Percentiles rank a stretch among this genome's conserved stretches.
phyloP scores from a whole-genome alignment of 768 basidiomycete species.

The Lepiota venenata region DNA sequence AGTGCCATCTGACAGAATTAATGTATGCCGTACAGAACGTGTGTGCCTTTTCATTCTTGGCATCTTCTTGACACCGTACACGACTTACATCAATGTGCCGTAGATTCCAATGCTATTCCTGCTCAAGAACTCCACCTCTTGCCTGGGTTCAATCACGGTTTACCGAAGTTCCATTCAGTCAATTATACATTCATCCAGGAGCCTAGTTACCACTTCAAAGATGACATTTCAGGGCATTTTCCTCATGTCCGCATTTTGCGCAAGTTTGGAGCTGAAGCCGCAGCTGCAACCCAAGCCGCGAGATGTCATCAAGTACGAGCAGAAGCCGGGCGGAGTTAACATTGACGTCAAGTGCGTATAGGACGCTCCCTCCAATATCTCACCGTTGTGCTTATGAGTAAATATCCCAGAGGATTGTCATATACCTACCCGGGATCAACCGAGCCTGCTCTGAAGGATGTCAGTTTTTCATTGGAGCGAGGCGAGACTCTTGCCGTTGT shows the following conservation, averaged over 20 bases:
- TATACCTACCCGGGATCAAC: constrained; percentile 79
- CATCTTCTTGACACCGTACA: constrained; percentile 10
- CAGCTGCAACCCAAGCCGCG: constrained; percentile 60
- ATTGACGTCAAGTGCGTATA: constrained; percentile 62
- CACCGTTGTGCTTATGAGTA: constrained; percentile 4
- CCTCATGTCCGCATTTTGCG: constrained; percentile 83
- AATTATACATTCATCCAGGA: constrained; percentile 61
- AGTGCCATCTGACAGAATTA: constrained; percentile 63
- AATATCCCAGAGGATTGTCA: constrained; percentile 34
- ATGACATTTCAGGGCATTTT: constrained; percentile 87
- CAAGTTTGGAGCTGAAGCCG: constrained; percentile 68
- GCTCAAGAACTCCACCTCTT: constrained; percentile 67
- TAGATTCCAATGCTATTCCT: constrained; percentile 76
- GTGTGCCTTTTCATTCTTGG: constrained; percentile 27
- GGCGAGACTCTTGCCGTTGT: constrained; percentile 86
- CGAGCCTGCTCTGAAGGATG: constrained; percentile 63
- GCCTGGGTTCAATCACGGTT: constrained; percentile 77
- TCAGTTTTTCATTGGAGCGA: constrained; percentile 66
- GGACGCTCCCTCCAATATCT: background rate
- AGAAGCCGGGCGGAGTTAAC: constrained; percentile 54
- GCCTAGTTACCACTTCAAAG: constrained; percentile 57
- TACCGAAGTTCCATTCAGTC: constrained; percentile 79
- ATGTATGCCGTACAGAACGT: constrained; percentile 70
- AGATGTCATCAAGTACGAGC: constrained; percentile 45
- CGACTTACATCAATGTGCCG: constrained; percentile 15